Evolutionary conservation across 179 eudicot genomes (phyloP).

Genomic region (Monotropa hypopitys): DNA sequence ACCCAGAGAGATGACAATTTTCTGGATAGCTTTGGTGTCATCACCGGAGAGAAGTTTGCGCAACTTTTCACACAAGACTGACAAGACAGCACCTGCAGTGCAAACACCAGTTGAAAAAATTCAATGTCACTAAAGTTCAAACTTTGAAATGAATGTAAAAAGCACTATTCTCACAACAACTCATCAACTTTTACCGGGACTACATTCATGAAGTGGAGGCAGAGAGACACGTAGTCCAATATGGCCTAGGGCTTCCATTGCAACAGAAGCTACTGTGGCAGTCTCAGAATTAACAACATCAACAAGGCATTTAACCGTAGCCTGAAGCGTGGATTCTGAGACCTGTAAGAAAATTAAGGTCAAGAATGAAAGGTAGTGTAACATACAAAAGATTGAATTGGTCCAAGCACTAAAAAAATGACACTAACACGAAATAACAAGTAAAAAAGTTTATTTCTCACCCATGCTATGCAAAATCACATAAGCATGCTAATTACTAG

Average conservation of each 20-base stretch:
- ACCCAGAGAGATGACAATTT: conserved; percentile 67
- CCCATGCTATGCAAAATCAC: neutral
- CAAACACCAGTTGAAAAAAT: conserved; percentile 4
- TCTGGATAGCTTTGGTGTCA: conserved; percentile 76
- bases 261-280: conserved; percentile 73
- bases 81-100: conserved; percentile 50
- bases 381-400: conserved; percentile 5
- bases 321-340: conserved; percentile 44
- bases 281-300: conserved; percentile 58
- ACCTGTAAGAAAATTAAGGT: conserved; percentile 25
- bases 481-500: neutral
- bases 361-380: neutral
- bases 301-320: conserved; percentile 47
- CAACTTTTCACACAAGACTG: conserved; percentile 48
- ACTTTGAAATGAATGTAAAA: conserved; percentile 3
- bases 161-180: neutral
- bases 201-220: conserved; percentile 41
- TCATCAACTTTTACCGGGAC: conserved; percentile 39
- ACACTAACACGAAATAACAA: neutral
- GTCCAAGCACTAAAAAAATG: neutral
- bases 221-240: conserved; percentile 59
- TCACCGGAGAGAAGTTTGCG: conserved; percentile 64
- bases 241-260: conserved; percentile 87
- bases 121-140: neutral
- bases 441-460: neutral